Conservation (phyloP, 768 basidiomycete genomes). For the Mrakia hoshinonis region DNA sequence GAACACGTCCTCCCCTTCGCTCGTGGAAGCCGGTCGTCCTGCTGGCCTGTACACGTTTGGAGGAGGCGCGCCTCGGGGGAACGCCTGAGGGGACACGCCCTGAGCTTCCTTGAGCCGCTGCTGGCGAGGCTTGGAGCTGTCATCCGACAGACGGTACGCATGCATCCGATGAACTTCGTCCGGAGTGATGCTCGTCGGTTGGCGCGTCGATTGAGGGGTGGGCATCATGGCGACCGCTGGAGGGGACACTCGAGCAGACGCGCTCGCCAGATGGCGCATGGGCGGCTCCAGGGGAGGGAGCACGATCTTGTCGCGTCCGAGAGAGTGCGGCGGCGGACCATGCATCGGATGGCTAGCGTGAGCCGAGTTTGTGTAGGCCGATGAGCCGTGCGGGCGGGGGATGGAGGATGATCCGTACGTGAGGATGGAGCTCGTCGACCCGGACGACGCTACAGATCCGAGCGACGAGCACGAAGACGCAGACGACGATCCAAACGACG, state of each 20-base stretch:
- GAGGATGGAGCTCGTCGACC: neutral
- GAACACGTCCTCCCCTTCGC: too few species aligned
- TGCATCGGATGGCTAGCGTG: neutral
- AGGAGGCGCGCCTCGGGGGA: too few species aligned
- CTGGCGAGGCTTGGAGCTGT: too few species aligned
- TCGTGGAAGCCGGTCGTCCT: too few species aligned
- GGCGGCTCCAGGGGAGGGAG: neutral
- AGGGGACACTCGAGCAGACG: neutral
- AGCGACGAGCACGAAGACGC: neutral
- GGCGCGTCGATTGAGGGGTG: neutral
- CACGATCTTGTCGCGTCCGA: neutral
- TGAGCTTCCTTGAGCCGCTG: too few species aligned
- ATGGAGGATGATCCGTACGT: neutral
- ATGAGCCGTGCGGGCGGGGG: neutral
- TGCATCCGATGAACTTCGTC: too few species aligned
- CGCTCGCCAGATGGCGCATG: neutral
- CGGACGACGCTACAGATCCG: neutral
- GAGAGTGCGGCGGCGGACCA: neutral
- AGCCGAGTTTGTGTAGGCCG: neutral
- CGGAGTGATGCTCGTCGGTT: too few species aligned
- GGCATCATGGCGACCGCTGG: neutral
- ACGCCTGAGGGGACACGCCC: too few species aligned
- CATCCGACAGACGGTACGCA: too few species aligned
- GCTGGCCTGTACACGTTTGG: too few species aligned
- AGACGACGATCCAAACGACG: neutral